Percentiles rank a stretch among this genome's conserved stretches.
Conservation (phyloP, 495 filamentous ascomycete species). For the Chaetomium fimeti region DNA sequence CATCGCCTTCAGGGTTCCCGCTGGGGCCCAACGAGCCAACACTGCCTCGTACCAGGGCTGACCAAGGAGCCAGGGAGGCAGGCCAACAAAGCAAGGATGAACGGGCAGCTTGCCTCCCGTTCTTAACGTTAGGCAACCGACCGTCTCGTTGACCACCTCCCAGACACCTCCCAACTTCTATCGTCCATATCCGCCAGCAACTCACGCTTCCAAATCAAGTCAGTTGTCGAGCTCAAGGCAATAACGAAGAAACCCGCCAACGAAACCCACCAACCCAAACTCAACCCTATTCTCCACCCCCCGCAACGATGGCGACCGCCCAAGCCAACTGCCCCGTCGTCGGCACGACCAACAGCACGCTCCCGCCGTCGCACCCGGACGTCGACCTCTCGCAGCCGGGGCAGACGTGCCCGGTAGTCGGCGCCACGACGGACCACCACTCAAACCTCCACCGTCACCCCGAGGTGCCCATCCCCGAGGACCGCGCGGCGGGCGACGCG, state of each 20-base stretch:
- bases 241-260: neutral
- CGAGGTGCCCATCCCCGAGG: conserved; percentile 34
- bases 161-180: too few species aligned
- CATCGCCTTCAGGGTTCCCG: neutral
- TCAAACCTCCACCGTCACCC: conserved; percentile 46
- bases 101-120: neutral
- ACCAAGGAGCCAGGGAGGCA: neutral
- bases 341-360: conserved; percentile 46
- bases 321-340: conserved; percentile 40
- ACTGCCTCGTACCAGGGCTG: neutral
- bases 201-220: neutral
- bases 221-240: neutral
- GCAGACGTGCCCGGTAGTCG: conserved; percentile 46
- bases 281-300: neutral
- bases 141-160: neutral
- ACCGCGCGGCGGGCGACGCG: conserved; percentile 38
- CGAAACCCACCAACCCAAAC: conserved; percentile 2
- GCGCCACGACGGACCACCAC: conserved; percentile 49
- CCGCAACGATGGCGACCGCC: conserved; percentile 22
- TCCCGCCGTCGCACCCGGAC: conserved; percentile 44
- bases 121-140: conserved; percentile 5
- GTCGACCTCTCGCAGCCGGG: conserved; percentile 47
- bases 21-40: conserved; percentile 3
- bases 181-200: neutral
- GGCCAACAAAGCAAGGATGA: conserved; percentile 6